Conservation (phyloP, 1,284 basidiomycete genomes). For the Austroboletus novae-zelandiae region DNA sequence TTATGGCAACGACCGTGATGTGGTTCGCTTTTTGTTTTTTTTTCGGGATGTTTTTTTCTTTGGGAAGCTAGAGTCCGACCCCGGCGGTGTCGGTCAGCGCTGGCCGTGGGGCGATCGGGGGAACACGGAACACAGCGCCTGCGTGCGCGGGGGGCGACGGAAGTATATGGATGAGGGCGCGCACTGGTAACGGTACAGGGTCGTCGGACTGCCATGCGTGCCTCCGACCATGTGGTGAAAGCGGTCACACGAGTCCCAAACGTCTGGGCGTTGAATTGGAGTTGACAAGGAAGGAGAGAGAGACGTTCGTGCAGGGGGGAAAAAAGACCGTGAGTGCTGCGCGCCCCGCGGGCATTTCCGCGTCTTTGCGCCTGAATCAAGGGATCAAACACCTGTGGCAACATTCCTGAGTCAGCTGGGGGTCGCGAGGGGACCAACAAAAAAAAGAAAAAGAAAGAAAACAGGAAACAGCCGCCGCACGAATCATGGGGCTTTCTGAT, state of each 20-base stretch:
- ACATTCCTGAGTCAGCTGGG: slow-evolving; percentile 12
- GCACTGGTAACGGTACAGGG: neutral
- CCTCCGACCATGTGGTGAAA: too few relatives aligned
- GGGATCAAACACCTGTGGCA: slow-evolving; percentile 5
- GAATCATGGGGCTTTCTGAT: slow-evolving; percentile 1
- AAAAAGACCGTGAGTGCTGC: neutral
- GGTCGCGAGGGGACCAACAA: neutral
- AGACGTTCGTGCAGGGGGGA: neutral
- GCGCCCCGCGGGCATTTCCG: slow-evolving; percentile 19
- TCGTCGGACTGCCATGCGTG: neutral
- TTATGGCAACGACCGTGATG: neutral
- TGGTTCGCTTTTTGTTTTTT: neutral
- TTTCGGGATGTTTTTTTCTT: too few relatives aligned
- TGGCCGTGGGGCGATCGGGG: neutral
- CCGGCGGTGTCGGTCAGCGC: neutral
- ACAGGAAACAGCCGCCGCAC: neutral
- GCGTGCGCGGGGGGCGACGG: neutral
- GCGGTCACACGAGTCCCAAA: neutral
- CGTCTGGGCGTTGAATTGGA: neutral
- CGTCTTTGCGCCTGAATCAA: slow-evolving; percentile 7
- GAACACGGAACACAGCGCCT: too few relatives aligned
- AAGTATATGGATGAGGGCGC: neutral
- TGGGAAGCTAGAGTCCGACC: neutral
- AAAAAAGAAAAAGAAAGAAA: slow-evolving; percentile 4
- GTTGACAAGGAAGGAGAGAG: neutral